Conservation (phyloP, 768 basidiomycete genomes). For the Kwoniella europaea region DNA sequence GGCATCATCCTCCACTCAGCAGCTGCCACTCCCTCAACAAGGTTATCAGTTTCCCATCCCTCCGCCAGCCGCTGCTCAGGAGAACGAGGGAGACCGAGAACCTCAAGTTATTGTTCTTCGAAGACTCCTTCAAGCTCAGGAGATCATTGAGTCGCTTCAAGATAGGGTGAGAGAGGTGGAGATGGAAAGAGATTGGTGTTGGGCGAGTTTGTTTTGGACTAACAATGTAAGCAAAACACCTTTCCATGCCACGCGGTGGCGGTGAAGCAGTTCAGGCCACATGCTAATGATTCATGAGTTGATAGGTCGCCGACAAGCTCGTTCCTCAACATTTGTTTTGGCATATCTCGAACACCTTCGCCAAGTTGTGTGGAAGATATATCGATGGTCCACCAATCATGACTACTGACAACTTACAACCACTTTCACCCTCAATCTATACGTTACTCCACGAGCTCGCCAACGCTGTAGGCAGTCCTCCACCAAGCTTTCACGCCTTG, state of each 20-base stretch:
- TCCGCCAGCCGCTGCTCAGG: neutral
- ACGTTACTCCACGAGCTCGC: neutral
- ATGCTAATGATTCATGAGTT: neutral
- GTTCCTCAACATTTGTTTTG: neutral
- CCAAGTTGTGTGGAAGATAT: slow-evolving; percentile 4
- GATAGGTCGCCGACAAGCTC: slow-evolving; percentile 1
- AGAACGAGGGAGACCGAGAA: neutral
- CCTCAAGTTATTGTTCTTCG: neutral
- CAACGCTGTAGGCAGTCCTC: neutral
- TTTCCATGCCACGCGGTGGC: too few species aligned
- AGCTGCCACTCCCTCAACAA: neutral
- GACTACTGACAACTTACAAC: neutral
- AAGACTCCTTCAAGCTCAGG: neutral
- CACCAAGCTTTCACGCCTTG: neutral
- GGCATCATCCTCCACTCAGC: neutral
- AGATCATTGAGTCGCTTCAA: slow-evolving; percentile 7
- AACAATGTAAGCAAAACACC: neutral
- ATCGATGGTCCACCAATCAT: neutral
- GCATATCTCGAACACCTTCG: neutral
- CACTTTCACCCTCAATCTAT: neutral
- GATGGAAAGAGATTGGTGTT: slow-evolving; percentile 3
- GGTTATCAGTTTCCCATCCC: neutral
- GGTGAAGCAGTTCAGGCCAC: neutral
- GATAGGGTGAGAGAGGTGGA: neutral
- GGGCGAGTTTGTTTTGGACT: neutral